Conservation (phyloP, 176 grass and related monocot species). For the Triticum timopheevii region DNA sequence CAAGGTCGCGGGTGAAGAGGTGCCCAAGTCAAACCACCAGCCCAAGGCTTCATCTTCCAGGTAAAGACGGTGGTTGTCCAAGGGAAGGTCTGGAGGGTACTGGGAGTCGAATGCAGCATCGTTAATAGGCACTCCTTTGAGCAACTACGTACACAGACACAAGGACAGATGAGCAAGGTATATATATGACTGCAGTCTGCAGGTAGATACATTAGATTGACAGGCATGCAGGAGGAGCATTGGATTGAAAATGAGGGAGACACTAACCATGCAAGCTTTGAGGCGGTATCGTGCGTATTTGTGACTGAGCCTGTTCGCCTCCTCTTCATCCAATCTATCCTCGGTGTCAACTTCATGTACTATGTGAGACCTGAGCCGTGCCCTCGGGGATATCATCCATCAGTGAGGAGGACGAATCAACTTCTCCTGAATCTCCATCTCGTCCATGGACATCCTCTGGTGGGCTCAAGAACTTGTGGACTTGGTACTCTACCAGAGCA, state of each 20-base stretch:
- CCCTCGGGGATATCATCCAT: neutral
- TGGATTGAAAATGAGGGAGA: neutral
- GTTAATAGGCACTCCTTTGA: neutral
- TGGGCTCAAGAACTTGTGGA: neutral
- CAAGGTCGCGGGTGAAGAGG: neutral
- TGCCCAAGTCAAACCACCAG: neutral
- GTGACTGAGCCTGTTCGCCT: neutral
- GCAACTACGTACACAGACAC: neutral
- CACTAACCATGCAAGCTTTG: neutral
- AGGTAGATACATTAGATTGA: neutral
- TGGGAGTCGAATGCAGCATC: neutral
- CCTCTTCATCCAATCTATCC: neutral
- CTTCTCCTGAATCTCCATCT: neutral
- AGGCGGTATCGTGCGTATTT: neutral
- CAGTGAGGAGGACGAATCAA: too few relatives aligned
- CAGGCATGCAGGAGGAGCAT: neutral
- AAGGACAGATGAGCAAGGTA: neutral
- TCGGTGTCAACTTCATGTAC: neutral
- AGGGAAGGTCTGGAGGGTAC: neutral
- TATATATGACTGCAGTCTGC: neutral
- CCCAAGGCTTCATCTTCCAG: neutral
- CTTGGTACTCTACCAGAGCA: neutral
- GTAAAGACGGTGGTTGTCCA: neutral
- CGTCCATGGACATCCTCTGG: neutral
- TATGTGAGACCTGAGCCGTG: neutral